Conservation (phyloP, 148 eudicot genomes). For the Rhododendron ovatum region DNA sequence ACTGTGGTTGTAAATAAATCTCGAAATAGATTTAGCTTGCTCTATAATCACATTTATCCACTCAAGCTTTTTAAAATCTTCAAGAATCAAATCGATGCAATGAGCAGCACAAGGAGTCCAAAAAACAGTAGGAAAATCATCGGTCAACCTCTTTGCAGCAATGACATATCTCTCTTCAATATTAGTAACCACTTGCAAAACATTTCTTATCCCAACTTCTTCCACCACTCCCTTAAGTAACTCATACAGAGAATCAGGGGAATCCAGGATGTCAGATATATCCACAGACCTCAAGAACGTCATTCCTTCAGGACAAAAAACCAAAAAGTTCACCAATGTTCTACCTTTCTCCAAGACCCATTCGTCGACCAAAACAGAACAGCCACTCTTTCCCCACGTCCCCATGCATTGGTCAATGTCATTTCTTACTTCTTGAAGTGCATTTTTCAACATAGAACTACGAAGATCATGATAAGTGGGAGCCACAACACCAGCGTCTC, state of each 20-base stretch:
- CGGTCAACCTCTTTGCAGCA: constrained; percentile 60
- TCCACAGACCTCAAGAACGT: constrained; percentile 74
- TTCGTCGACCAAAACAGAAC: constrained; percentile 78
- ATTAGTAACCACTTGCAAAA: constrained; percentile 76
- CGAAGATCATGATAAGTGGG: constrained; percentile 83
- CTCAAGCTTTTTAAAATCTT: constrained; percentile 62
- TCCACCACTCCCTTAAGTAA: constrained; percentile 66
- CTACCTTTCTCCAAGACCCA: constrained; percentile 50
- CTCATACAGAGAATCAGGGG: constrained; percentile 46
- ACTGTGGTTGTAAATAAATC: constrained; percentile 72
- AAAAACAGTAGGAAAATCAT: constrained; percentile 58
- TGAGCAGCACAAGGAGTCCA: constrained; percentile 89
- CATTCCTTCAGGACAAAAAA: constrained; percentile 69
- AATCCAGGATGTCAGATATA: constrained; percentile 48
- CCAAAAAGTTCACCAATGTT: constrained; percentile 49
- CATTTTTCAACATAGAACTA: constrained; percentile 64
- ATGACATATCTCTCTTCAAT: constrained; percentile 55
- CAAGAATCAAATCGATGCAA: constrained; percentile 60
- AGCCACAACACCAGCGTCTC: constrained; percentile 46
- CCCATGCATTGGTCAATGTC: constrained; percentile 53
- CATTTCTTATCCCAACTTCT: constrained; percentile 74
- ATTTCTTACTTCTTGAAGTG: constrained; percentile 66
- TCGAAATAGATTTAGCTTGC: constrained; percentile 68
- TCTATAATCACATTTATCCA: constrained; percentile 59
- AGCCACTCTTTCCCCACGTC: constrained; percentile 71